phyloP scores from a whole-genome alignment of 139 green algal genomes.

The Astrephomene gubernaculifera region DNA sequence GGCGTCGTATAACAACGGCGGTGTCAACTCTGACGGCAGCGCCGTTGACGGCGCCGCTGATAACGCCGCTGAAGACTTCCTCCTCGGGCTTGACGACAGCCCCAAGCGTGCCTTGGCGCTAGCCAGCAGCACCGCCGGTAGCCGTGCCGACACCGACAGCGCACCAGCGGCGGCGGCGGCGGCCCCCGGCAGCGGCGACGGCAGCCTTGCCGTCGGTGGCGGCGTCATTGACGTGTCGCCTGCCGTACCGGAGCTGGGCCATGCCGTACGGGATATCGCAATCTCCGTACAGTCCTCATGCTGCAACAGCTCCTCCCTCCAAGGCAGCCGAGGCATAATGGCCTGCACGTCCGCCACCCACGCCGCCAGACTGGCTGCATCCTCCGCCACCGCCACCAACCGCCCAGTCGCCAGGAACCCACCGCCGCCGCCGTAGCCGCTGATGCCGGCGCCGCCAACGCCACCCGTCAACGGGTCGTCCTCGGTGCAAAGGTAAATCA shows the following conservation, averaged over 20 bases:
- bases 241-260: neutral
- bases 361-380: neutral
- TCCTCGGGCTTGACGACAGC: neutral
- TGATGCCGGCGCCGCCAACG: neutral
- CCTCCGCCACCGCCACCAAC: conserved; percentile 18
- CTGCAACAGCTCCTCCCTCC: conserved; percentile 24
- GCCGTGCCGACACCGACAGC: neutral
- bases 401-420: neutral
- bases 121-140: neutral
- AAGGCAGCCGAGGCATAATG: neutral
- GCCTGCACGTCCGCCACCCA: conserved; percentile 5
- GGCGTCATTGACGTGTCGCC: no score
- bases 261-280: neutral
- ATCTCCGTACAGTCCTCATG: conserved; percentile 17
- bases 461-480: neutral
- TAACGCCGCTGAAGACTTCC: neutral
- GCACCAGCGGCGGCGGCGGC: neutral
- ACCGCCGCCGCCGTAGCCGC: neutral
- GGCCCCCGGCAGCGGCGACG: neutral
- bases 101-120: neutral
- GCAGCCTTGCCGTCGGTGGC: neutral
- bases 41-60: neutral
- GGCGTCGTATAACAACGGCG: neutral
- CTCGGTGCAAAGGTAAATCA: neutral
- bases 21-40: neutral